Base-by-base conservation (phyloP, 345 rosid species). In the Linum usitatissimum region DNA sequence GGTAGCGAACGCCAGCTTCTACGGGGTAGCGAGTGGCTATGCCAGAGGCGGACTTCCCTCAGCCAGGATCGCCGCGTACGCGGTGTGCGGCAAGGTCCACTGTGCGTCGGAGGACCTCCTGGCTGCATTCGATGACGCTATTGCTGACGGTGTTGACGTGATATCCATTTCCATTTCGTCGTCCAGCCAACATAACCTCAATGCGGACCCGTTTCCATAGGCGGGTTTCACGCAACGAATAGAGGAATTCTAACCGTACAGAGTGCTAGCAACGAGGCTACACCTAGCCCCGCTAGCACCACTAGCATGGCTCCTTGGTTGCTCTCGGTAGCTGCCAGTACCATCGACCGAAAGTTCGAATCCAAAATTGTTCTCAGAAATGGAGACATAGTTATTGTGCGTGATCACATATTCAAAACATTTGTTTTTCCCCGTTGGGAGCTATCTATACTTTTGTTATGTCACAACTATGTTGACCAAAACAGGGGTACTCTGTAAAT, bases 11-110 rank as follows among this genome's bases (percentile, higher is more conserved):
- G 79, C 54, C 12, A 77, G 74, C 62, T 75, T 81, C 13, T 71
- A 62, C 28, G 84, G 88, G n/a, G 15, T 86, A 30, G 88, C 80
- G 0, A 6, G 67, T 13, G 92, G 90, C n/a, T 74, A 73, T 0
- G 88, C 83, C 6, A 76, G 88, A 74, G 92, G 86, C 10, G 87
- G 82, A 10, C 81, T 75, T 59, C 87, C 91, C 5, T 75, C 79
- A 12, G 77, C 84, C 6, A 78, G 91, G 66, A 64, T 83, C 18
- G 82, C 91, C 17, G 65, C 63, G 15, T 85, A 88, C 28, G 67
- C 48, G 65, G 81, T 72, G 5, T 86, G 90, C 30, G 1, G 0
- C 0, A 0, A 23, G 28, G 28, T 0, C 0, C 63, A 34, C 0
- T 76, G 80, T 51, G 0, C 0, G 1, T 2, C 10, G 0, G 70